These are phyloP conservation scores for Ganoderma leucocontextum DNA, from an alignment of 1,284 basidiomycete genomes.

Conservation along the genomic window DNA sequence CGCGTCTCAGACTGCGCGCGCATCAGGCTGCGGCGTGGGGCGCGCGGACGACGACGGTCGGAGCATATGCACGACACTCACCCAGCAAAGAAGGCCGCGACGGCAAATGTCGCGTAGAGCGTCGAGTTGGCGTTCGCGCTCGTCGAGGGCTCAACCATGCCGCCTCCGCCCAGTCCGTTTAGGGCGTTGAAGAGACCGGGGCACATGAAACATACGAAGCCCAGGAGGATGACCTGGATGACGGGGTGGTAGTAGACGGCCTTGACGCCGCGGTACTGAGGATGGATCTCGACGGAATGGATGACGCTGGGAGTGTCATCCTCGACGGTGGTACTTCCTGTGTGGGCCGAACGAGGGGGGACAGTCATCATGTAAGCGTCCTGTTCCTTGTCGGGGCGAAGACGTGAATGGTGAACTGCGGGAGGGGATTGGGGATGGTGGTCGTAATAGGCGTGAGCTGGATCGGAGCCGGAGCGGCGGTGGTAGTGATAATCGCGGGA, in stretches of 20 bases:
- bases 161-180: slow-evolving; percentile 76
- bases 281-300: slow-evolving; percentile 32
- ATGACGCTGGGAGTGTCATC: slow-evolving; percentile 28
- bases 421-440: neutral
- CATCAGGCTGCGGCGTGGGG: slow-evolving; percentile 1
- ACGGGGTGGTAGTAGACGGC: slow-evolving; percentile 49
- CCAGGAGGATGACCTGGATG: slow-evolving; percentile 62
- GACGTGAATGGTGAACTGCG: slow-evolving; percentile 1
- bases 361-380: slow-evolving; percentile 27
- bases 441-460: neutral
- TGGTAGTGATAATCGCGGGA: neutral
- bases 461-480: slow-evolving; percentile 4
- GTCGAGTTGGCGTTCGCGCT: slow-evolving; percentile 73
- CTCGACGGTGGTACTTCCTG: slow-evolving; percentile 28
- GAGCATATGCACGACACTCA: slow-evolving; percentile 45
- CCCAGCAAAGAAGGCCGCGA: slow-evolving; percentile 71
- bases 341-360: slow-evolving; percentile 25
- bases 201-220: slow-evolving; percentile 74
- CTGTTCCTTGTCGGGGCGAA: slow-evolving; percentile 8
- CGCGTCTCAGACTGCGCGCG: neutral
- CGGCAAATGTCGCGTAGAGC: slow-evolving; percentile 75
- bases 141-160: slow-evolving; percentile 66
- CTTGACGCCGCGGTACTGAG: slow-evolving; percentile 43
- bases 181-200: slow-evolving; percentile 59
- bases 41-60: neutral